These are phyloP conservation scores for Wickerhamia fluorescens DNA, from an alignment of 805 yeast species.

Conservation along the genomic window DNA sequence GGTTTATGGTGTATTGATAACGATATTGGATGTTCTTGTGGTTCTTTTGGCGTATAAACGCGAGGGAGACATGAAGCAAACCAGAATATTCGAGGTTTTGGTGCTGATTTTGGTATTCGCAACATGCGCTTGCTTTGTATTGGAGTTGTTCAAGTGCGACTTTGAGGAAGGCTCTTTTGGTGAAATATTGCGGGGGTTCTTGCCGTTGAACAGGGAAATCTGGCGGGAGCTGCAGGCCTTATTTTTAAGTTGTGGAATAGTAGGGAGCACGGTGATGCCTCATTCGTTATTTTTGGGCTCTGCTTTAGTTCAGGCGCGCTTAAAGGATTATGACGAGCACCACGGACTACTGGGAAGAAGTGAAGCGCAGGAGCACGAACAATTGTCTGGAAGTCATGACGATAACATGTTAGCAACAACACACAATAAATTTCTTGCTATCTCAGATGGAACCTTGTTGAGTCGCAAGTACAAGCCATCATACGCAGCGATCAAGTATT, in stretches of 20 bases:
- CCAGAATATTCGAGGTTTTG: constrained; percentile 70
- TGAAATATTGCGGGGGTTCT: constrained; percentile 55
- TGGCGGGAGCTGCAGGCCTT: constrained; percentile 32
- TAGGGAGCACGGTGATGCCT: constrained; percentile 44
- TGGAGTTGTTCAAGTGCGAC: constrained; percentile 52
- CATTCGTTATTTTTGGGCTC: constrained; percentile 39
- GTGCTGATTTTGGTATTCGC: constrained; percentile 65
- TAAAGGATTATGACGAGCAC: constrained; percentile 34
- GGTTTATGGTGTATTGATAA: constrained; percentile 65
- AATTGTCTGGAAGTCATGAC: background rate
- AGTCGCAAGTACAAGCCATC: constrained; percentile 33
- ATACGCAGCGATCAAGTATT: constrained; percentile 34
- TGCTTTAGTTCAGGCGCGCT: constrained; percentile 37
- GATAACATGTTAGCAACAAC: constrained; percentile 9
- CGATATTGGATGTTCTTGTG: constrained; percentile 74
- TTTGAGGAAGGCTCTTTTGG: constrained; percentile 47
- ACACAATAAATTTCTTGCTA: constrained; percentile 12
- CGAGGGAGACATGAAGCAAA: constrained; percentile 66
- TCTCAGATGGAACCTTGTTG: constrained; percentile 25
- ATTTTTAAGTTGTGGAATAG: constrained; percentile 38
- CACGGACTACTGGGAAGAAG: constrained; percentile 8
- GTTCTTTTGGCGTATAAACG: constrained; percentile 72
- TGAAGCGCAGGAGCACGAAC: constrained; percentile 1
- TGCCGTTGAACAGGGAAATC: constrained; percentile 42
- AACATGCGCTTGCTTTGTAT: constrained; percentile 69